Evolutionary conservation across 148 eudicot genomes (phyloP).

Genomic region (Heliosperma pusillum): DNA sequence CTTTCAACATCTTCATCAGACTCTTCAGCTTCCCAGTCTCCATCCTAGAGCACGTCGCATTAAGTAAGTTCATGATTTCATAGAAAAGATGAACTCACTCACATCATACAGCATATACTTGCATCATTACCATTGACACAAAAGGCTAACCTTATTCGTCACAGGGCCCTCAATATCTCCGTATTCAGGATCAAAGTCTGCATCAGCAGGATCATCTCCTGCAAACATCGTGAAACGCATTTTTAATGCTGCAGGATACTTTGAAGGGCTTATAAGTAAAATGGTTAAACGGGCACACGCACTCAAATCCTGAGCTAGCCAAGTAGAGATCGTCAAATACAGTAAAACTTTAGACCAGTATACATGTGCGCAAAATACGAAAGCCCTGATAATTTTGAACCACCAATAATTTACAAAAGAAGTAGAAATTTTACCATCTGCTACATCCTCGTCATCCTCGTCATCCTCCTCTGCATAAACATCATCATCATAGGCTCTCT

Average conservation of each 20-base stretch:
- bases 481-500: constrained; percentile 36
- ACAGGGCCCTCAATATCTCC: constrained; percentile 38
- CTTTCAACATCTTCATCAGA: constrained; percentile 67
- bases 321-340: background rate
- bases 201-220: constrained; percentile 97
- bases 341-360: background rate
- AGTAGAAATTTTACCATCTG: constrained; percentile 32
- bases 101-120: background rate
- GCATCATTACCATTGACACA: background rate
- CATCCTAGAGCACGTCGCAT: constrained; percentile 45
- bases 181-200: constrained; percentile 83
- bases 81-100: background rate
- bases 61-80: background rate
- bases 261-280: background rate
- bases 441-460: constrained; percentile 50
- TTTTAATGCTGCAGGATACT: background rate
- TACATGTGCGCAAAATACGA: background rate
- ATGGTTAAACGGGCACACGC: background rate
- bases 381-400: background rate
- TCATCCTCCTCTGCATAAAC: constrained; percentile 43
- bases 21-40: constrained; percentile 81
- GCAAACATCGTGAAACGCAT: constrained; percentile 30
- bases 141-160: constrained; percentile 44
- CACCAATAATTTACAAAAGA: background rate
- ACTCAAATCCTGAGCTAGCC: background rate